Evolutionary conservation across 805 yeast genomes (phyloP).

Genomic region (Grigorovia yakushimaensis): DNA sequence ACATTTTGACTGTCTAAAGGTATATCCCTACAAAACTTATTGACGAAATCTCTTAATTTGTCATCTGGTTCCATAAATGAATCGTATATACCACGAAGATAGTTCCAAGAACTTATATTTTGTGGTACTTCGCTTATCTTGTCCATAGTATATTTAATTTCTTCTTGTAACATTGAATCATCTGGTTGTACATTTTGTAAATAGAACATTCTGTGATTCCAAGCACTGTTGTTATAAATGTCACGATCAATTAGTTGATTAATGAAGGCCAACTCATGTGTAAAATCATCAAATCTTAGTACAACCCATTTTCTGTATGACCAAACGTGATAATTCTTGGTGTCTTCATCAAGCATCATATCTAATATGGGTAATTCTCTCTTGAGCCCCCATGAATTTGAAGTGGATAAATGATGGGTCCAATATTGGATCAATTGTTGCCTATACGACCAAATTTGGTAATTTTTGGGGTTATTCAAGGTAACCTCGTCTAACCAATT

Average conservation of each 20-base stretch:
- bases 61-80: slow-evolving; percentile 22
- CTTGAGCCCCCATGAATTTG: too few species aligned
- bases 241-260: slow-evolving; percentile 45
- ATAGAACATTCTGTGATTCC: slow-evolving; percentile 77
- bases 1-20: background rate
- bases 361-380: slow-evolving; percentile 60
- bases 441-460: slow-evolving; percentile 95
- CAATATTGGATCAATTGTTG: slow-evolving; percentile 56
- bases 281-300: slow-evolving; percentile 40
- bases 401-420: too few species aligned
- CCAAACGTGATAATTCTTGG: slow-evolving; percentile 96
- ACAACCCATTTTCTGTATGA: slow-evolving; percentile 82
- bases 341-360: slow-evolving; percentile 64
- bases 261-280: slow-evolving; percentile 44
- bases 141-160: slow-evolving; percentile 41
- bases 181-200: slow-evolving; percentile 22
- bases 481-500: slow-evolving; percentile 76
- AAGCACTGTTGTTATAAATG: slow-evolving; percentile 82
- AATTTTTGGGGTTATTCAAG: slow-evolving; percentile 72
- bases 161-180: slow-evolving; percentile 28
- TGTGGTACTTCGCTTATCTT: slow-evolving; percentile 58
- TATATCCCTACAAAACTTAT: slow-evolving; percentile 30
- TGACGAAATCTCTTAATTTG: slow-evolving; percentile 39
- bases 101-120: slow-evolving; percentile 82
- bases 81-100: slow-evolving; percentile 50